Evolutionary conservation across 192 early-diverging fungal genomes (phyloP), one percentile per base, ranked within the genome.

Genomic region (Physocladia obscura): DNA sequence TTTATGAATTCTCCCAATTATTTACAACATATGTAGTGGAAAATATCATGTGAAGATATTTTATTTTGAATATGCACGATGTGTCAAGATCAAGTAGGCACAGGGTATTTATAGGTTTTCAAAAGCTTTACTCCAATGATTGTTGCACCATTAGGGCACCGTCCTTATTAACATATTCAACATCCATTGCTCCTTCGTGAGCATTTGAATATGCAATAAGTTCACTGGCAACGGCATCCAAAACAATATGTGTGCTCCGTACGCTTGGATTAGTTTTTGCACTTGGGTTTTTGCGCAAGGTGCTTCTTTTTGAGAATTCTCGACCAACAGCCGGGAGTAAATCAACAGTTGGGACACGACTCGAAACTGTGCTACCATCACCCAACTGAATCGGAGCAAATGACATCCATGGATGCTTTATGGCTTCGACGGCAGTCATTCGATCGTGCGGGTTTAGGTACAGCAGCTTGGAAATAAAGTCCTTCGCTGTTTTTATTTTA

Each of bases 391-490:
- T 50, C 27, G 62, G 64, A 37, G 59, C 70, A 65, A 62, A 62
- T 93, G 24, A 32, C 57, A 63, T 83, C 93, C 94, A 98, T 11
- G 81, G 87, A 80, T 98, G 93, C 24, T 84, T 62, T 49, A 97
- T 79, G 4, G 95, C 94, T 72, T 95, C 82, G 2, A 79, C 79
- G 21, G 90, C 91, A 2, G 93, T 94, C 75, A 89, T 77, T 40
- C 95, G 92, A 48, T 87, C 80, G 6, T 73, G 50, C 2, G 91
- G 92, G 77, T 94, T 82, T 13, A 92, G 76, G 22, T 74, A 68
- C 19, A 94, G 73, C 17, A 92, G 67, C 30, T 74, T 71, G 30
- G 79, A 79, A 70, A 94, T 93, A 67, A 93, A 93, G 62, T 91
- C 85, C 77, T 90, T 90, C 22, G 93, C 93, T 91, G 49, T 1